Percentiles rank a stretch among this genome's conserved stretches.
Conservation (phyloP, 2,329 filamentous ascomycete genomes). For the Fusarium nematophilum region DNA sequence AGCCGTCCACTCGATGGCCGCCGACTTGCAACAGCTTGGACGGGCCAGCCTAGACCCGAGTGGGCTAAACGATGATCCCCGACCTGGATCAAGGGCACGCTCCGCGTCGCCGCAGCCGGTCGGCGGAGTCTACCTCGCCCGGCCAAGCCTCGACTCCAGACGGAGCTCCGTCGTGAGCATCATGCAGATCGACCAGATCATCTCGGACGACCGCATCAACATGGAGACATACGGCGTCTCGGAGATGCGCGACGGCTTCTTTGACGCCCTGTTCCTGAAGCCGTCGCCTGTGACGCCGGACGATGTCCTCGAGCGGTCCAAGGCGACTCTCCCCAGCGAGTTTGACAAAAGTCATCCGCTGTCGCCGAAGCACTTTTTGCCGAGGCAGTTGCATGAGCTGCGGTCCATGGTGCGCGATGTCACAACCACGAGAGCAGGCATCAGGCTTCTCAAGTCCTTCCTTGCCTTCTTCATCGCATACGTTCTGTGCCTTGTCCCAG, state of each 20-base stretch:
- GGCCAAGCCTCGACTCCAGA: slow-evolving; percentile 40
- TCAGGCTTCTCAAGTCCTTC: slow-evolving; percentile 64
- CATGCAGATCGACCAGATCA: slow-evolving; percentile 49
- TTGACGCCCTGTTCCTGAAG: slow-evolving; percentile 60
- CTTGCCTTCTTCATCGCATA: slow-evolving; percentile 68
- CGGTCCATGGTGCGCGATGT: slow-evolving; percentile 54
- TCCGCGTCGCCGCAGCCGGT: slow-evolving; percentile 16
- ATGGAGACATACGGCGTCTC: slow-evolving; percentile 56
- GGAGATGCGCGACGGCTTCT: slow-evolving; percentile 60
- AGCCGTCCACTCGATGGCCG: slow-evolving; percentile 5
- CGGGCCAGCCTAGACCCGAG: slow-evolving; percentile 32
- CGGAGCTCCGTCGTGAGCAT: slow-evolving; percentile 47
- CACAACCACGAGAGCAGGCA: slow-evolving; percentile 61
- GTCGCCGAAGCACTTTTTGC: slow-evolving; percentile 59
- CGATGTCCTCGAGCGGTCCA: slow-evolving; percentile 54
- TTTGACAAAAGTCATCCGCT: slow-evolving; percentile 61
- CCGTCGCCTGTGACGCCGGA: slow-evolving; percentile 52
- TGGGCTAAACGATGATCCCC: slow-evolving; percentile 28
- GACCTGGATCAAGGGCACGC: background rate
- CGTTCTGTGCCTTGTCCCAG: slow-evolving; percentile 64
- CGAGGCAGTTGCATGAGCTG: slow-evolving; percentile 59
- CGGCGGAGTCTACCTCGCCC: slow-evolving; percentile 23
- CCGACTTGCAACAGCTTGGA: slow-evolving; percentile 2
- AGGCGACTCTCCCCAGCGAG: slow-evolving; percentile 58
- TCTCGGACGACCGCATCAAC: slow-evolving; percentile 49